phyloP scores from a whole-genome alignment of 352 stramenopile species.

The Globisporangium emineosum region DNA sequence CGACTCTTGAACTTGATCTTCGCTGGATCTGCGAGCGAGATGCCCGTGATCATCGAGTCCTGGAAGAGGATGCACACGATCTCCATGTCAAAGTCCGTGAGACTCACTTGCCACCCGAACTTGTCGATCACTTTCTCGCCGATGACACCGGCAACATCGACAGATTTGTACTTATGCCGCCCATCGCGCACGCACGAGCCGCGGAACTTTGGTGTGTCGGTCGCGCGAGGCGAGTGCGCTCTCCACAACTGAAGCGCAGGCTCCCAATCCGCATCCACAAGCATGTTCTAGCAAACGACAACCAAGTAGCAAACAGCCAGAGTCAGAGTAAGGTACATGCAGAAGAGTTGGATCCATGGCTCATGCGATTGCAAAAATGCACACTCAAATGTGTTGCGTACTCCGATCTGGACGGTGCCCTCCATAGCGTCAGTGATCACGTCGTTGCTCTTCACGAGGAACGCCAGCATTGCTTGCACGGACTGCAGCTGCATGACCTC shows the following conservation, averaged over 20 bases:
- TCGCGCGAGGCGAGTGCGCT: slow-evolving; percentile 26
- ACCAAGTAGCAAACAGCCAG: background rate
- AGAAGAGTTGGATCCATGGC: too few species aligned
- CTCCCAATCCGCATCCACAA: slow-evolving; percentile 51
- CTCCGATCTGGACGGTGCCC: slow-evolving; percentile 59
- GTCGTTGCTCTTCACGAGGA: slow-evolving; percentile 52
- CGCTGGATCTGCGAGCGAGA: slow-evolving; percentile 56
- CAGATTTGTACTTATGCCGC: slow-evolving; percentile 69
- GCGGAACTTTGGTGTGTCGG: slow-evolving; percentile 49
- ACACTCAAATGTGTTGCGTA: slow-evolving; percentile 22
- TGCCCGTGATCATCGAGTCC: slow-evolving; percentile 58
- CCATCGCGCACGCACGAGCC: slow-evolving; percentile 79
- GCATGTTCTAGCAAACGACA: slow-evolving; percentile 30
- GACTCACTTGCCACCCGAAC: slow-evolving; percentile 59
- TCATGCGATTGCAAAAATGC: background rate
- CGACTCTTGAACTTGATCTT: slow-evolving; percentile 66
- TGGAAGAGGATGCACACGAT: slow-evolving; percentile 77
- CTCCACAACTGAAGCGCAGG: slow-evolving; percentile 58
- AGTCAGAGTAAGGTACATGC: background rate
- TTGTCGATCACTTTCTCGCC: slow-evolving; percentile 52
- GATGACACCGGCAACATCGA: slow-evolving; percentile 57
- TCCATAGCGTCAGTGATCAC: slow-evolving; percentile 46
- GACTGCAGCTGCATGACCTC: slow-evolving; percentile 53
- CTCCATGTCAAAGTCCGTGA: slow-evolving; percentile 67
- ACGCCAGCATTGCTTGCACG: slow-evolving; percentile 55